A percentile compares a stretch with the other conserved stretches of the same genome.
phyloP scores from a whole-genome alignment of 352 stramenopile species.

The Pythium sukuiense region DNA sequence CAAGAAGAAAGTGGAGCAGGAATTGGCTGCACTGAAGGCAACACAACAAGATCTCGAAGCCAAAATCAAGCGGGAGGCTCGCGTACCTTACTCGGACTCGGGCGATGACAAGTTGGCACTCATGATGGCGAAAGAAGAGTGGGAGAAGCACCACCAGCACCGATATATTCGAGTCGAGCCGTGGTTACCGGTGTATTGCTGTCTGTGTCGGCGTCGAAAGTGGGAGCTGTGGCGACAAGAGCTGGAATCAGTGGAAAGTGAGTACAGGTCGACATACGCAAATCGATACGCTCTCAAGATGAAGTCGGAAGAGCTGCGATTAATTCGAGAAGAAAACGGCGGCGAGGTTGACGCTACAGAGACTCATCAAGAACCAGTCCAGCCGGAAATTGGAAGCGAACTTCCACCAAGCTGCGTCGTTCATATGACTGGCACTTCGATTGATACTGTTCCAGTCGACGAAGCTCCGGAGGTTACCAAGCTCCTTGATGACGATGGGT shows the following conservation, averaged over 20 bases:
- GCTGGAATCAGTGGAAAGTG: slow-evolving; percentile 50
- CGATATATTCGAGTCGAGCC: slow-evolving; percentile 45
- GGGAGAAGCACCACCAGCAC: slow-evolving; percentile 73
- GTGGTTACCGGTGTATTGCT: slow-evolving; percentile 48
- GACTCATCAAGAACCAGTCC: not conserved
- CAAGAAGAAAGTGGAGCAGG: slow-evolving; percentile 55
- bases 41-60: slow-evolving; percentile 36
- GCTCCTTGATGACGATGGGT: slow-evolving; percentile 13
- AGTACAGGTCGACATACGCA: slow-evolving; percentile 40
- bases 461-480: not conserved
- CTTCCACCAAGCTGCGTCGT: not conserved
- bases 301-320: slow-evolving; percentile 51
- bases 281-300: slow-evolving; percentile 32
- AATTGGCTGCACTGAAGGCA: slow-evolving; percentile 45
- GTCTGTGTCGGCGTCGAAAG: slow-evolving; percentile 56
- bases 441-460: not conserved
- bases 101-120: slow-evolving; percentile 22
- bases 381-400: not conserved
- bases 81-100: slow-evolving; percentile 21
- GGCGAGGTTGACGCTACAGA: not conserved
- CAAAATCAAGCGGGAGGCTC: slow-evolving; percentile 25
- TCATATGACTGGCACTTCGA: not conserved
- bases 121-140: slow-evolving; percentile 48
- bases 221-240: slow-evolving; percentile 54
- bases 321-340: slow-evolving; percentile 22